Conservation (phyloP, 1,284 basidiomycete species). For the Mycena citricolor region DNA sequence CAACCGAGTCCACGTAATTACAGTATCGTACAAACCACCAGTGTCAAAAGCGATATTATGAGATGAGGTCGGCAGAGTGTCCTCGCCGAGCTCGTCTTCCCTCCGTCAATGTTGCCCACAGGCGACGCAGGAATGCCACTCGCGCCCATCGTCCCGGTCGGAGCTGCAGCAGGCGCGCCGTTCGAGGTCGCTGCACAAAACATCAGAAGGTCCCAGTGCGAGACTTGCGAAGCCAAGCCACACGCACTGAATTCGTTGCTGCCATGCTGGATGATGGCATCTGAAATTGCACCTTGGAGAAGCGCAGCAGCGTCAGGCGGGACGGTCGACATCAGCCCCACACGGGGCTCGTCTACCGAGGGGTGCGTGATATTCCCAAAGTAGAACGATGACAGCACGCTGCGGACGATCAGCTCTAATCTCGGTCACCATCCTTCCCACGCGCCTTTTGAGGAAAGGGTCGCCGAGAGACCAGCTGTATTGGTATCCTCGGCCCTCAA, state of each 20-base stretch:
- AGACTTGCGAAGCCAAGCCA: not conserved
- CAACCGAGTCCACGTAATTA: too few species aligned
- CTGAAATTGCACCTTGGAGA: constrained; percentile 39
- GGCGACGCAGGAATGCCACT: too few species aligned
- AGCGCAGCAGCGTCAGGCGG: constrained; percentile 46
- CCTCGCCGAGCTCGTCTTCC: too few species aligned
- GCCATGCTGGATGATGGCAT: constrained; percentile 36
- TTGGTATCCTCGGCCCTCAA: constrained; percentile 38
- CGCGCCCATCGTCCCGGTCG: too few species aligned
- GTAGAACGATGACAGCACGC: constrained; percentile 56
- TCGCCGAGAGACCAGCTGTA: constrained; percentile 57
- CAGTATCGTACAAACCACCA: too few species aligned
- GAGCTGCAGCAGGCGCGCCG: too few species aligned
- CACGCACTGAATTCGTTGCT: constrained; percentile 31
- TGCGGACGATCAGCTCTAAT: constrained; percentile 25
- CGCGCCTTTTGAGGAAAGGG: constrained; percentile 54
- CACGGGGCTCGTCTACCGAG: constrained; percentile 61
- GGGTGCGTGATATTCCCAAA: constrained; percentile 67
- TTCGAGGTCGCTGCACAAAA: constrained; percentile 27
- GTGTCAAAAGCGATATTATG: too few species aligned
- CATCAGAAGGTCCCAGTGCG: constrained; percentile 1
- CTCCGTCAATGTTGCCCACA: too few species aligned
- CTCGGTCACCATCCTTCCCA: constrained; percentile 5
- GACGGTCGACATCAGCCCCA: constrained; percentile 70
- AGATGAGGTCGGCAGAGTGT: too few species aligned